Evolutionary conservation across 2,329 filamentous ascomycete species (phyloP).

Genomic region (Paradendryphiella salina): DNA sequence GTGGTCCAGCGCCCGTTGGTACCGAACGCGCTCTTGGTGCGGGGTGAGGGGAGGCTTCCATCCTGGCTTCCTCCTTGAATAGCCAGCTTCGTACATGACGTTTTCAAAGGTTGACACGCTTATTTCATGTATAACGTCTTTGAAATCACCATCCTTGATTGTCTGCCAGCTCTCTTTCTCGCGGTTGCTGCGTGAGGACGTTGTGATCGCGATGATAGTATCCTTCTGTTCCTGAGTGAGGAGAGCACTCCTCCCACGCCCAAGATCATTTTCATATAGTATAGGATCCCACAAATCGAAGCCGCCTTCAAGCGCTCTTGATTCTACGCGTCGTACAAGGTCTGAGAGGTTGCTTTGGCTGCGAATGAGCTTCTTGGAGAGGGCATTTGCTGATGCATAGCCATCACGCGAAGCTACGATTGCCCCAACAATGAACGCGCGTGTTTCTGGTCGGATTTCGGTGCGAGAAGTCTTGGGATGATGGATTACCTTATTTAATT

Average conservation of each 20-base stretch:
- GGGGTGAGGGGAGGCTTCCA: not conserved
- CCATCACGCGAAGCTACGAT: not conserved
- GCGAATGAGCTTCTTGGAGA: not conserved
- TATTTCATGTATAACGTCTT: too few species aligned
- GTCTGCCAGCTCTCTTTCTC: too few species aligned
- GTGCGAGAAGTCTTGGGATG: conserved; percentile 2
- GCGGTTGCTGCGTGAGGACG: not conserved
- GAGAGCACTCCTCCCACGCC: not conserved
- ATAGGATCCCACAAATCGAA: not conserved
- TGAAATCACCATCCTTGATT: too few species aligned
- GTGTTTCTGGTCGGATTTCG: not conserved
- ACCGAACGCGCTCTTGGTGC: not conserved
- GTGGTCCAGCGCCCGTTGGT: not conserved
- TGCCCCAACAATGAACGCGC: not conserved
- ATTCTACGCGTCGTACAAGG: not conserved
- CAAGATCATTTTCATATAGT: not conserved
- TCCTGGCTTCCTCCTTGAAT: not conserved
- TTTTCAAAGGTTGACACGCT: not conserved
- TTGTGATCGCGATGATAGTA: not conserved
- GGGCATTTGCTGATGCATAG: not conserved
- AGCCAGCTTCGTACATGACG: not conserved
- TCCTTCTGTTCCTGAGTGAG: not conserved
- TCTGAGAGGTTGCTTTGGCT: not conserved
- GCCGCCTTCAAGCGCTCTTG: not conserved
- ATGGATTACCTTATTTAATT: not conserved